Conservation (phyloP, 495 filamentous ascomycete genomes). For the Trichoderma orchidacearum region DNA sequence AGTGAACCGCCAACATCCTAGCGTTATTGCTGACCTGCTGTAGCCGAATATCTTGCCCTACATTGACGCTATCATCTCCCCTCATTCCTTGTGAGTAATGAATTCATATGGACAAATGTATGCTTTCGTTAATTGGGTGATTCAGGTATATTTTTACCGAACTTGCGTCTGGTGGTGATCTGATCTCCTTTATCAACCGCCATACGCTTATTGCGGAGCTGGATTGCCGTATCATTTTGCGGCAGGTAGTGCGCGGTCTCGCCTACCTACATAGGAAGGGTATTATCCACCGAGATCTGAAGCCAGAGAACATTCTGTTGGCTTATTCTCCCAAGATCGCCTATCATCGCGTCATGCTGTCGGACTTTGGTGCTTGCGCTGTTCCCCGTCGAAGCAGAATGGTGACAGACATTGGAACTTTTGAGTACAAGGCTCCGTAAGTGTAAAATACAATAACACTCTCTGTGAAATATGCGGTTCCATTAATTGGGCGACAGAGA, state of each 20-base stretch:
- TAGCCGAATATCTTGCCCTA: slow-evolving; percentile 51
- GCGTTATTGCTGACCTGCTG: neutral
- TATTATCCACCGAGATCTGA: slow-evolving; percentile 84
- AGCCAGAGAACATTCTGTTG: slow-evolving; percentile 84
- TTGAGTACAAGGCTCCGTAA: slow-evolving; percentile 59
- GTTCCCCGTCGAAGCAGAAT: slow-evolving; percentile 33
- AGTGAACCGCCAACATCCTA: neutral
- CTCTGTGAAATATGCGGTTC: neutral
- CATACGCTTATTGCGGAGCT: slow-evolving; percentile 43
- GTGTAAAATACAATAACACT: slow-evolving; percentile 9
- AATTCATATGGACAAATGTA: neutral
- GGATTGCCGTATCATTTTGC: slow-evolving; percentile 68
- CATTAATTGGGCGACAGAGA: neutral
- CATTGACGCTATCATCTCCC: slow-evolving; percentile 36
- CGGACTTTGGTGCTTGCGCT: slow-evolving; percentile 59
- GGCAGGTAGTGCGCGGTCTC: slow-evolving; percentile 66
- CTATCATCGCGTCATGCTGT: slow-evolving; percentile 46
- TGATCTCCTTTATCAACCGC: slow-evolving; percentile 36
- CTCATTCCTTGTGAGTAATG: slow-evolving; percentile 34
- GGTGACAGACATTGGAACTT: slow-evolving; percentile 50
- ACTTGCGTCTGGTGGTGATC: slow-evolving; percentile 51
- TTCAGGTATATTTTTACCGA: slow-evolving; percentile 51
- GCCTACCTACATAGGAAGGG: slow-evolving; percentile 69
- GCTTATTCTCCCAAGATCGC: slow-evolving; percentile 40
- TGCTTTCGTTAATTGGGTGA: neutral